Evolutionary conservation across 345 rosid genomes (phyloP), one percentile per base, ranked within the genome.

Genomic region (Combretum micranthum): DNA sequence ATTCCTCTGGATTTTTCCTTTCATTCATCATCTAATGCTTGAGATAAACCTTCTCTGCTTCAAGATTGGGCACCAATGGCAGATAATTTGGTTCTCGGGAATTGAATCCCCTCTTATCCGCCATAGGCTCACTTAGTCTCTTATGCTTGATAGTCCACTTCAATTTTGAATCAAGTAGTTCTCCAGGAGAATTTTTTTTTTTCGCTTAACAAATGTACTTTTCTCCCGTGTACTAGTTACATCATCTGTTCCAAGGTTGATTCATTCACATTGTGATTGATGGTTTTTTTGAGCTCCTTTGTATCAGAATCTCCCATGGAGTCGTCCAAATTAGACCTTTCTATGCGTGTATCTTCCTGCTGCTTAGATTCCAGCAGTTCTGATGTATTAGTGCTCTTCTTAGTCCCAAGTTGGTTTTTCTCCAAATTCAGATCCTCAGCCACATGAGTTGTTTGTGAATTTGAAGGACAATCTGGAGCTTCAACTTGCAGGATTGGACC

Each of bases 31-130:
- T 75, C 55, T 78, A 96, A 67, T 90, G 97, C 87, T 72, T 80
- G 42, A 94, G 82, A 70, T 72, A 81, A 56, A 94, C 88, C 62
- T 76, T 90, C 50, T 87, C 96, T 16, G 80, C 61, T 32, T 85
- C 94, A 2, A 79, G 74, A 4, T 77, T 86, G 12, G 74, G 70
- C 20, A 72, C 79, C 45, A 79, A 2, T 1, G 94, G 82, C 60
- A 89, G 81, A 75, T n/a, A 93, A 62, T 77, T 93, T 10, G 97
- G 99, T 52, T 83, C 96, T 72, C 70, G 75, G 15, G 96, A 96
- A 64, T 83, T 93, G 75, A 89, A 86, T 15, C 54, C 53, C 62
- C 68, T 72, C 51, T 17, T 19, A 20, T 78, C 81, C 57, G 74
- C 79, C 0, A 47, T 63, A 11, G 72, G 76, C n/a, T 58, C 68